A percentile compares a stretch with the other conserved stretches of the same genome.
phyloP scores from a whole-genome alignment of 768 basidiomycete genomes.

The Leccinum disarticulatum region DNA sequence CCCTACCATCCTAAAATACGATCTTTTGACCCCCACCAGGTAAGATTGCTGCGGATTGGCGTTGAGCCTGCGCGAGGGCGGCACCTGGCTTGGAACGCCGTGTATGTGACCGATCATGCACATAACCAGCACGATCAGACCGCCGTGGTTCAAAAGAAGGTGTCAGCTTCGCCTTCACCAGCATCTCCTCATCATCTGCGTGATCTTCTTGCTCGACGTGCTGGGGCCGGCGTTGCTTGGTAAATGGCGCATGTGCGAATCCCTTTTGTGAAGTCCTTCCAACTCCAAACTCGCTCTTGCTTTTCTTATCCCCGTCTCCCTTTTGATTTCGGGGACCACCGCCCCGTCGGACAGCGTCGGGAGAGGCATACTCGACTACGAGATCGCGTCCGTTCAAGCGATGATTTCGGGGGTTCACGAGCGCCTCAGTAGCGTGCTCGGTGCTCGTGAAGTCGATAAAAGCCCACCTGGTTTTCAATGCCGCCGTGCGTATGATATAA shows the following conservation, averaged over 20 bases:
- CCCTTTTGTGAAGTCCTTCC: conserved; percentile 10
- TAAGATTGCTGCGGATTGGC: conserved; percentile 70
- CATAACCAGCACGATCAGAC: conserved; percentile 11
- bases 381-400: conserved; percentile 80
- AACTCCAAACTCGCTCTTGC: conserved; percentile 6
- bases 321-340: conserved; percentile 35
- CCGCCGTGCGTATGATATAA: not conserved
- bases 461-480: conserved; percentile 62
- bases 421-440: conserved; percentile 77
- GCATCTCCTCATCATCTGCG: not conserved
- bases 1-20: conserved; percentile 47
- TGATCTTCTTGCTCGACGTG: conserved; percentile 7
- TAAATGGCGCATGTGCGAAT: not conserved
- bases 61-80: conserved; percentile 71
- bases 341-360: conserved; percentile 87
- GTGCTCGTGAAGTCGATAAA: conserved; percentile 87
- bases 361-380: conserved; percentile 85
- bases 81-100: conserved; percentile 74
- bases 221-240: conserved; percentile 7
- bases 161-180: not conserved
- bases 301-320: conserved; percentile 24
- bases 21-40: conserved; percentile 72
- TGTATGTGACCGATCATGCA: conserved; percentile 12
- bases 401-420: conserved; percentile 85
- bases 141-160: conserved; percentile 4